Base-by-base conservation (phyloP, 176 grass and related monocot species). In the Poa pratensis region DNA sequence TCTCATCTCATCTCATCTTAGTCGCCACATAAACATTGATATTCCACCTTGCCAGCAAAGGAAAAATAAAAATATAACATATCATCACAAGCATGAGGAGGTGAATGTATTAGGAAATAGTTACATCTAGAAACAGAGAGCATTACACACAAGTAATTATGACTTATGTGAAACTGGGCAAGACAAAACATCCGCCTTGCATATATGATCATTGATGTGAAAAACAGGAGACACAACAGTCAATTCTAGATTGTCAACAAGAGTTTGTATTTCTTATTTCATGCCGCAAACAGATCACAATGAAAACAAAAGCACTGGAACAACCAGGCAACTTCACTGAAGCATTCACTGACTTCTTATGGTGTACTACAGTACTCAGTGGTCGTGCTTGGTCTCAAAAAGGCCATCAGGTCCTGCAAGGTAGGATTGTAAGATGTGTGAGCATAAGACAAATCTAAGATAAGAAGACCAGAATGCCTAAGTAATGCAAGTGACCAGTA, bases 391-490 rank as follows among this genome's bases (percentile, higher is more conserved):
- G 3, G 0, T 75, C 94, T 96, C 94, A 86, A 96, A 96, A 37
- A 96, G 78, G 22, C 94, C 91, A 81, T 96, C 52, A 6, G 91
- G 94, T 55, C 93, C 93, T 95, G 83, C 76, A 85, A 52, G n/a
- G 11, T 13, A 77, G 12, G 61, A 73, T 79, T 30, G 48, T 9
- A 67, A 9, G 35, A 82, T 27, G 14, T 69, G 53, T 84, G 30
- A 89, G 71, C 78, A 82, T 5, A 37, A 66, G 63, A 49, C 63
- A 11, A 35, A 16, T 18, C 15, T 9, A 50, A 17, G 16, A 79
- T 32, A 67, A n/a, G n/a, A 67, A 18, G 32, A 54, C 15, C 9
- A 48, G 19, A 59, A 11, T 18, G n/a, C 64, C 15, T 9, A 62
- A 14, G n/a, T 37, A 39, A 34, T 58, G 74, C 34, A 42, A 65